Evolutionary conservation across 352 stramenopile genomes (phyloP).

Genomic region (Phytophthora fragariae): DNA sequence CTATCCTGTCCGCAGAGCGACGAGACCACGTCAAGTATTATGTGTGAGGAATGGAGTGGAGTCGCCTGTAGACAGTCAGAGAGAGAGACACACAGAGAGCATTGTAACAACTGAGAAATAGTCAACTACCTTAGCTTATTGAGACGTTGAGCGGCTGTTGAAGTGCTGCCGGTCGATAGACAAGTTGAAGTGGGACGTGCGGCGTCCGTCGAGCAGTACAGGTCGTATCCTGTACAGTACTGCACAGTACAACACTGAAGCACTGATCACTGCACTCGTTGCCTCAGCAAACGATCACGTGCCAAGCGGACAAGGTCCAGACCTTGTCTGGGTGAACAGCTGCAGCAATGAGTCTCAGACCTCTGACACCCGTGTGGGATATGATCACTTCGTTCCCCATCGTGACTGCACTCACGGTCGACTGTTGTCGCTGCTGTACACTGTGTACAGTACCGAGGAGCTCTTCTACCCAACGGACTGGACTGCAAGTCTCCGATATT

Average conservation of each 20-base stretch:
- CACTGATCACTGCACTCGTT: neutral
- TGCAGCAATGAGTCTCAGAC: too few species aligned
- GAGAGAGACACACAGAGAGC: neutral
- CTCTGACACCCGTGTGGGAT: constrained; percentile 1
- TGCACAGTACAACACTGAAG: too few species aligned
- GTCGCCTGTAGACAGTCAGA: neutral
- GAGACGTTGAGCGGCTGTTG: neutral
- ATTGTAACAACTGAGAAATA: constrained; percentile 33
- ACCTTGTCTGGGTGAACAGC: too few species aligned
- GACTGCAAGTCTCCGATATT: constrained; percentile 24
- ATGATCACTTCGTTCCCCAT: constrained; percentile 30
- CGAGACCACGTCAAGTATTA: constrained; percentile 31
- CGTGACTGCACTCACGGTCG: constrained; percentile 32
- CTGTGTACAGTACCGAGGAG: neutral
- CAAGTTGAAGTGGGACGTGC: constrained; percentile 7
- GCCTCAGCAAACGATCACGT: constrained; percentile 15
- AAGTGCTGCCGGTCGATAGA: constrained; percentile 1
- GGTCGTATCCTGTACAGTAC: neutral
- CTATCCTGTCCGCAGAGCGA: constrained; percentile 33
- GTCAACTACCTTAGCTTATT: constrained; percentile 15
- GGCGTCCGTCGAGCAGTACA: neutral
- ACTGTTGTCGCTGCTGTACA: neutral
- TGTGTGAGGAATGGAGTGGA: constrained; percentile 18
- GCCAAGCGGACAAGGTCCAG: neutral
- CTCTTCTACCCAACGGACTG: constrained; percentile 8